Base-by-base conservation (phyloP, 148 eudicot species). In the Vaccinium vitisidaea region DNA sequence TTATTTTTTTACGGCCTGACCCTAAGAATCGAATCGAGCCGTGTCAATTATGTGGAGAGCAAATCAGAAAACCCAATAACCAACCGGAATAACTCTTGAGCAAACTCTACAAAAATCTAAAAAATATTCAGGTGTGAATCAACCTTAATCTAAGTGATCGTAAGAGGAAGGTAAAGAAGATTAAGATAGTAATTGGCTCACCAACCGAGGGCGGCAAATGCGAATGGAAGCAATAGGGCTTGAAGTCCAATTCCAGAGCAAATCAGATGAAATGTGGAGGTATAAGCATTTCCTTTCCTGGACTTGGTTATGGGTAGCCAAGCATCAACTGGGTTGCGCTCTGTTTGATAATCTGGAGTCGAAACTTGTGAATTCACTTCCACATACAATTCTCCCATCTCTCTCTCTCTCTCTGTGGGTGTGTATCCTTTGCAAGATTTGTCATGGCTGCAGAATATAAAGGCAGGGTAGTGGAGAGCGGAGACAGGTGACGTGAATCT, bases 301-400 rank as follows among this genome's bases (percentile, higher is more conserved):
- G 92, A 90, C 59, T 87, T 86, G 0, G 95, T 93, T 9, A 93
- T 80, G 1, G 95, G 94, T 55, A 93, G 90, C 93, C 94, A 91
- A 39, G 77, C 84, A 15, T 92, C 92, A 12, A 27, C 19, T 54
- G 87, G 71, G 56, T 86, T 86, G 14, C 36, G 32, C 71, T 85
- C 82, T 46, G 58, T 46, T 14, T 75, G n/a, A 15, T 69, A 30
- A 12, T 69, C 43, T 15, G 23, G 55, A 58, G 11, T n/a, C 9
- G 32, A 13, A 36, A 30, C 54, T 3, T 55, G 23, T 25, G 81
- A 27, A 13, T 25, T 8, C 43, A 23, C 21, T 65, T 46, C 75
- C 70, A 65, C 65, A 32, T 15, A 32, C 36, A 70, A 65, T 30
- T 71, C 84, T 70, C 32, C 83, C 71, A 82, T 30, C 11, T 82